Conservation (phyloP, 345 rosid genomes). For the Mercurialis annua region DNA sequence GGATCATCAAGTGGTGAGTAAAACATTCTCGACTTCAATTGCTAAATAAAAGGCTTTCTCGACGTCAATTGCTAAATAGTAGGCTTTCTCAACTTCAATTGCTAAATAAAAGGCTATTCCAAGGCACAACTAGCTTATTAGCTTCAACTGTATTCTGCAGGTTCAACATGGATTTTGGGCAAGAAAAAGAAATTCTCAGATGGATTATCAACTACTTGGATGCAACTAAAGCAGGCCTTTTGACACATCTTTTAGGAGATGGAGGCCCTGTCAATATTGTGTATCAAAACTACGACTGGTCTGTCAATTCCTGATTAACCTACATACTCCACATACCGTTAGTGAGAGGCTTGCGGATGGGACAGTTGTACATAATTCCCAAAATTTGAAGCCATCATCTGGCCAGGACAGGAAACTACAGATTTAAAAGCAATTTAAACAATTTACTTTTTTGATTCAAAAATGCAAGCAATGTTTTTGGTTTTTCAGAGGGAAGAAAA, state of each 20-base stretch:
- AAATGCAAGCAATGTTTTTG: constrained; percentile 1
- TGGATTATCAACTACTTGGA: constrained; percentile 75
- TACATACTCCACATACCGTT: background rate
- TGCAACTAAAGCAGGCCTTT: constrained; percentile 60
- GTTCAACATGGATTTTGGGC: constrained; percentile 67
- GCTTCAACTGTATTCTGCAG: constrained; percentile 31
- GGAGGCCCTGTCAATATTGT: constrained; percentile 57
- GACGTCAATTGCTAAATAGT: constrained; percentile 73
- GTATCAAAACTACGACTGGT: constrained; percentile 79
- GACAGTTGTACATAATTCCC: constrained; percentile 12
- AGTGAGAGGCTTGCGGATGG: background rate
- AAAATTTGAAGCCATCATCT: constrained; percentile 1
- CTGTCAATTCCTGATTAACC: constrained; percentile 48
- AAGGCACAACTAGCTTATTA: background rate
- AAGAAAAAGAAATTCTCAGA: constrained; percentile 60
- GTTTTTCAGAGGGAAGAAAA: background rate
- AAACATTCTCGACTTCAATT: background rate
- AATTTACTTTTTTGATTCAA: background rate
- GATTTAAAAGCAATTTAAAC: background rate
- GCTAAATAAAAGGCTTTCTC: background rate
- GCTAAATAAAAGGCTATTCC: background rate
- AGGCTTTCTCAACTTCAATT: background rate
- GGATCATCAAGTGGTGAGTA: constrained; percentile 73
- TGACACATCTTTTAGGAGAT: constrained; percentile 67
- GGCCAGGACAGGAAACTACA: background rate